Percentiles rank a stretch among this genome's conserved stretches.
Evolutionary conservation across 1,139 yeast species (phyloP).

Genomic region (Yamadazyma blattariae): DNA sequence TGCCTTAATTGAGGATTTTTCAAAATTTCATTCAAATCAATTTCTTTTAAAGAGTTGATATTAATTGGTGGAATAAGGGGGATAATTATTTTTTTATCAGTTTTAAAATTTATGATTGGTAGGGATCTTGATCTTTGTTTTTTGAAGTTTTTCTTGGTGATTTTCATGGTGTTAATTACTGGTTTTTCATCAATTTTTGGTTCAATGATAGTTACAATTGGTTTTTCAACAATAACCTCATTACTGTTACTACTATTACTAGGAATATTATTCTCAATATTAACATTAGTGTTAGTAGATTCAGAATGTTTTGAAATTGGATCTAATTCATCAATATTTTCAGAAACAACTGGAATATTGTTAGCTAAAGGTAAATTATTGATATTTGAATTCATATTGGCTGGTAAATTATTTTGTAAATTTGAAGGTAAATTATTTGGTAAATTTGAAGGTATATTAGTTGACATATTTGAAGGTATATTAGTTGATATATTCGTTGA

Average conservation of each 20-base stretch:
- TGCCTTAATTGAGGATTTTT: slow-evolving; percentile 92
- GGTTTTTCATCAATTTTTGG: neutral
- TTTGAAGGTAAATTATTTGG: neutral
- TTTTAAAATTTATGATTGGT: slow-evolving; percentile 39
- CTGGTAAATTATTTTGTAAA: neutral
- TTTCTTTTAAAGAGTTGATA: slow-evolving; percentile 77
- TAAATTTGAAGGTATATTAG: neutral
- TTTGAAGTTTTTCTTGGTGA: slow-evolving; percentile 13
- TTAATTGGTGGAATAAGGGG: slow-evolving; percentile 77
- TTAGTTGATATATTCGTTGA: neutral
- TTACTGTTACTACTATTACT: no score
- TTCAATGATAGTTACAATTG: no score
- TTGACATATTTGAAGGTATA: neutral
- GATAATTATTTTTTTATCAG: slow-evolving; percentile 14
- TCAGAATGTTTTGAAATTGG: no score
- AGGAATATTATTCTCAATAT: no score
- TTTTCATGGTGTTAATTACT: slow-evolving; percentile 1
- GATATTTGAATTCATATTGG: neutral
- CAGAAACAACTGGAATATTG: neutral
- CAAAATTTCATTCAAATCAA: slow-evolving; percentile 83
- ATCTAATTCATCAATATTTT: no score
- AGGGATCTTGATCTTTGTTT: slow-evolving; percentile 42
- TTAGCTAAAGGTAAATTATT: neutral
- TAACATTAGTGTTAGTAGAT: no score
- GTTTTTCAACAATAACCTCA: no score